These are phyloP conservation scores for Plasmodium inui DNA, from an alignment of 169 alveolate species.

Conservation along the genomic window DNA sequence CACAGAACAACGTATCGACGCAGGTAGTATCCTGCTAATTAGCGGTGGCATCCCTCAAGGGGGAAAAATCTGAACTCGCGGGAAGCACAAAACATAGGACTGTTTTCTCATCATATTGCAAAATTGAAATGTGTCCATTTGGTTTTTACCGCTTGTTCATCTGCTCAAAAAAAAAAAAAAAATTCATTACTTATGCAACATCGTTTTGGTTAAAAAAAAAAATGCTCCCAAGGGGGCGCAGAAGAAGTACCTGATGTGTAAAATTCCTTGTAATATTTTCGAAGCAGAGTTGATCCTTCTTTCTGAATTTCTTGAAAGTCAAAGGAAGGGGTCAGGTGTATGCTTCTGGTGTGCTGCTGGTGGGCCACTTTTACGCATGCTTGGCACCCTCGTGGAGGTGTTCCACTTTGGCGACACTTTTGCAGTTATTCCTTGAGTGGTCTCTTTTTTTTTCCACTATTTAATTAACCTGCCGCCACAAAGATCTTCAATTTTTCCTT, in stretches of 20 bases:
- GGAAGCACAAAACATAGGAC: neutral
- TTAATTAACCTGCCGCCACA: slow-evolving; percentile 60
- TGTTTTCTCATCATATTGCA: neutral
- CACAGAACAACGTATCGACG: neutral
- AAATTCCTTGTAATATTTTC: slow-evolving; percentile 71
- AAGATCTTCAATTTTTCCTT: slow-evolving; percentile 68
- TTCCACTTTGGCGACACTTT: neutral
- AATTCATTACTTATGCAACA: neutral
- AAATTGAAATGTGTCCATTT: neutral
- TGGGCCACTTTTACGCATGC: neutral
- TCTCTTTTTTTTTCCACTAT: neutral
- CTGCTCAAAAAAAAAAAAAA: slow-evolving; percentile 12
- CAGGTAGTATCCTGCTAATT: neutral
- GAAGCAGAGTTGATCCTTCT: slow-evolving; percentile 46
- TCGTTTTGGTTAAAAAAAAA: slow-evolving; percentile 2
- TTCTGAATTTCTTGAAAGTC: slow-evolving; percentile 62
- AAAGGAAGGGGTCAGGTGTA: neutral
- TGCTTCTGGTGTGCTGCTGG: neutral
- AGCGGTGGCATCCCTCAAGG: neutral
- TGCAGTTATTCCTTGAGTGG: neutral
- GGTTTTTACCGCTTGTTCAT: slow-evolving; percentile 29
- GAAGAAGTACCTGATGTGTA: slow-evolving; percentile 18
- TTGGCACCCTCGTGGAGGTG: neutral
- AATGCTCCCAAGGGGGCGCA: neutral
- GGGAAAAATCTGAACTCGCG: neutral